phyloP scores from a whole-genome alignment of 169 alveolate genomes.

The Besnoitia besnoiti region DNA sequence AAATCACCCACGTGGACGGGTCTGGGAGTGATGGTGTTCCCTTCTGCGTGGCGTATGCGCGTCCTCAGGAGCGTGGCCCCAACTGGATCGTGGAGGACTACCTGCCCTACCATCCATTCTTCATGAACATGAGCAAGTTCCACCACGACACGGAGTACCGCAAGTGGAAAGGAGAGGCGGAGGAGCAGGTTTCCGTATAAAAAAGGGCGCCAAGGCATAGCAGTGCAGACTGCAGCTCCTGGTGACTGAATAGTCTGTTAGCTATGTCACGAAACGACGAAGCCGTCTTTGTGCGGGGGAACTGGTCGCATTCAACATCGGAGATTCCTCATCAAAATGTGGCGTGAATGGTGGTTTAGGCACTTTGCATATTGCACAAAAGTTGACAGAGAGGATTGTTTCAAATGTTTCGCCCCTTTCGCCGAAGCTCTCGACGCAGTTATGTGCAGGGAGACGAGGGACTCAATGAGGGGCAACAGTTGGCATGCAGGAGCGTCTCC shows the following conservation, averaged over 20 bases:
- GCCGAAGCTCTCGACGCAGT: background rate
- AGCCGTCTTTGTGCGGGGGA: background rate
- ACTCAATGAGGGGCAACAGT: background rate
- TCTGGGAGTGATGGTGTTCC: too few species aligned
- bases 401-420: too few species aligned
- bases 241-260: background rate
- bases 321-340: too few species aligned
- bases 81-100: conserved; percentile 85
- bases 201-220: too few species aligned
- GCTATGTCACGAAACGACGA: background rate
- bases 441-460: background rate
- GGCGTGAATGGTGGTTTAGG: too few species aligned
- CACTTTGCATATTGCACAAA: too few species aligned
- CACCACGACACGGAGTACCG: conserved; percentile 13
- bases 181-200: too few species aligned
- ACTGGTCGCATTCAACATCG: background rate
- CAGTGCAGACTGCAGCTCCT: too few species aligned
- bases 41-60: too few species aligned
- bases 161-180: background rate
- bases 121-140: background rate
- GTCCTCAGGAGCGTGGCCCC: conserved; percentile 86
- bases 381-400: too few species aligned
- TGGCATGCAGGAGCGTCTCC: background rate
- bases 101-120: conserved; percentile 85
- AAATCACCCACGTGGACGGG: too few species aligned